Evolutionary conservation across 768 basidiomycete species (phyloP).

Genomic region (Calocybe indica): DNA sequence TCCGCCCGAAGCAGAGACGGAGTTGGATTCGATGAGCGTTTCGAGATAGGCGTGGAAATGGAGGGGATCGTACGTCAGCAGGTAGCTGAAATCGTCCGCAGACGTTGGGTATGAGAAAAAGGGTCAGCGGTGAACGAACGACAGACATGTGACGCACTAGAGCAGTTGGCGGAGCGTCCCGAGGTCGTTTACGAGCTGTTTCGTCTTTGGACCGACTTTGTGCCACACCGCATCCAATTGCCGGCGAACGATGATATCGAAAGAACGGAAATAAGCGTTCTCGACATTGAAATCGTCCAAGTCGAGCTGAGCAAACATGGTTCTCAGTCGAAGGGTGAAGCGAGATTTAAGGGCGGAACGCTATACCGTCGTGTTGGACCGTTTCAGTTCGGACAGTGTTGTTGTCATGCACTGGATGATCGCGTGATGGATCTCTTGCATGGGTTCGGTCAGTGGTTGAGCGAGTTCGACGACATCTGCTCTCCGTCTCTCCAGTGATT

Average conservation of each 20-base stretch:
- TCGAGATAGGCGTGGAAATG: conserved; percentile 91
- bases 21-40: conserved; percentile 64
- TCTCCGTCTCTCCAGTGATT: conserved; percentile 71
- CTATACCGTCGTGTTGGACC: conserved; percentile 70
- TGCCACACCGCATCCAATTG: conserved; percentile 96
- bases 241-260: conserved; percentile 81
- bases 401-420: conserved; percentile 92
- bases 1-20: conserved; percentile 39
- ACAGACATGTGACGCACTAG: conserved; percentile 38
- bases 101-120: background rate
- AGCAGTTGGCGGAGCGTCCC: conserved; percentile 80
- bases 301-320: conserved; percentile 61
- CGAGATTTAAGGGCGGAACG: conserved; percentile 3
- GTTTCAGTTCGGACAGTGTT: conserved; percentile 85
- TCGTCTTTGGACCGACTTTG: conserved; percentile 88
- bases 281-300: conserved; percentile 90
- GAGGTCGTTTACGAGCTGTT: conserved; percentile 86
- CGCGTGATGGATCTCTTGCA: conserved; percentile 89
- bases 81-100: conserved; percentile 45
- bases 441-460: conserved; percentile 76
- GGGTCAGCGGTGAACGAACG: background rate
- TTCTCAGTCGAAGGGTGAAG: background rate
- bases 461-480: conserved; percentile 92
- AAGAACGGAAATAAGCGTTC: conserved; percentile 90
- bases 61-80: conserved; percentile 86